Conservation (phyloP, 345 rosid species). For the Syzygium grande region DNA sequence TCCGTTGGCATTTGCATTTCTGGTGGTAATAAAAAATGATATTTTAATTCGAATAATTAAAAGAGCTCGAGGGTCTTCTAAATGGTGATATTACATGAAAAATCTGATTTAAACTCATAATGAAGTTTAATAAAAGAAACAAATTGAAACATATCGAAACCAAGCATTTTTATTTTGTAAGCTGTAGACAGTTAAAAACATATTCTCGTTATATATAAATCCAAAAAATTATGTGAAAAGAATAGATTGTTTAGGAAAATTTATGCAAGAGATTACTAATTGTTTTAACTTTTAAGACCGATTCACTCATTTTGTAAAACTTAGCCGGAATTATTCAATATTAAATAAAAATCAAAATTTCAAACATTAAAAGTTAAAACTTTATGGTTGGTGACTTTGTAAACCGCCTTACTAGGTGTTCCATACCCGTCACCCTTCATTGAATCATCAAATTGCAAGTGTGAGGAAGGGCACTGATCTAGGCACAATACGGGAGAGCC, state of each 20-base stretch:
- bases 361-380: neutral
- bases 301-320: neutral
- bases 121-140: neutral
- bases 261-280: too few species aligned
- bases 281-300: neutral
- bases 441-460: neutral
- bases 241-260: too few species aligned
- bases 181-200: too few species aligned
- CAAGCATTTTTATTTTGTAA: neutral
- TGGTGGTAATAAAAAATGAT: neutral
- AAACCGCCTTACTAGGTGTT: neutral
- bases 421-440: neutral
- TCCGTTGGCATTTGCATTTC: neutral
- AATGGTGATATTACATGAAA: neutral
- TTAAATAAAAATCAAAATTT: too few species aligned
- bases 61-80: neutral
- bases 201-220: too few species aligned
- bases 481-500: too few species aligned
- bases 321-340: neutral
- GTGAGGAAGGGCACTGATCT: too few species aligned
- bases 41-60: neutral
- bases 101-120: neutral
- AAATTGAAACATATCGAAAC: neutral
- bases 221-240: too few species aligned
- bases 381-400: too few species aligned